phyloP scores from a whole-genome alignment of 257 asterid genomes.

The Nemophila menziesii region DNA sequence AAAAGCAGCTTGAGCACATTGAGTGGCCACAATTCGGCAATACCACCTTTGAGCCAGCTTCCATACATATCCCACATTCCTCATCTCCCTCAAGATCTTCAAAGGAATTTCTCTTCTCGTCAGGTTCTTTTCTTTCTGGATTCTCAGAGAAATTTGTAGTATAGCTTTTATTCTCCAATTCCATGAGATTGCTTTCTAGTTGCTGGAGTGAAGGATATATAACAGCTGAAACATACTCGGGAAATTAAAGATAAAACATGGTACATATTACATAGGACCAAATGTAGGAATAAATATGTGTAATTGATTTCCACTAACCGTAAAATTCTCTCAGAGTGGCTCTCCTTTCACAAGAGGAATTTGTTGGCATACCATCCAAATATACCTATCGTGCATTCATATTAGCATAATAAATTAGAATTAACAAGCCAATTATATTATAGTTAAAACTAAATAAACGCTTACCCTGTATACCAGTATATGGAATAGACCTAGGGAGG shows the following conservation, averaged over 20 bases:
- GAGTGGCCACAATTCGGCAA: slow-evolving; percentile 60
- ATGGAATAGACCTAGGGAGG: slow-evolving; percentile 45
- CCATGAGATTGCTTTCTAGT: slow-evolving; percentile 37
- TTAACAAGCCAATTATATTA: too few relatives aligned
- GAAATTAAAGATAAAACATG: not conserved
- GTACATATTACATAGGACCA: not conserved
- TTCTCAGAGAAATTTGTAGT: slow-evolving; percentile 8
- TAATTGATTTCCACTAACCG: too few relatives aligned
- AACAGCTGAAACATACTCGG: slow-evolving; percentile 32
- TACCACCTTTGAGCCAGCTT: slow-evolving; percentile 32
- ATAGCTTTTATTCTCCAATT: slow-evolving; percentile 24
- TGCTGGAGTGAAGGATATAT: slow-evolving; percentile 58
- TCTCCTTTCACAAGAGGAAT: slow-evolving; percentile 38
- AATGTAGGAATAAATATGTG: too few relatives aligned
- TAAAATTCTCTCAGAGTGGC: slow-evolving; percentile 50
- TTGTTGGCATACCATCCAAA: slow-evolving; percentile 41
- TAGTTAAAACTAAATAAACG: not conserved
- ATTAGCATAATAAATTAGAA: too few relatives aligned
- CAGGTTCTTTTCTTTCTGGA: slow-evolving; percentile 7
- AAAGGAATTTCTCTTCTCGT: slow-evolving; percentile 11
- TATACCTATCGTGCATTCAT: too few relatives aligned
- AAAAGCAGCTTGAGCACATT: slow-evolving; percentile 42
- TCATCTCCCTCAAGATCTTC: slow-evolving; percentile 27
- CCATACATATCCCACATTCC: slow-evolving; percentile 74
- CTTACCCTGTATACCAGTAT: slow-evolving; percentile 44